These are phyloP conservation scores for Xylaria multiplex DNA, from an alignment of 2,329 filamentous ascomycete species.

Conservation along the genomic window DNA sequence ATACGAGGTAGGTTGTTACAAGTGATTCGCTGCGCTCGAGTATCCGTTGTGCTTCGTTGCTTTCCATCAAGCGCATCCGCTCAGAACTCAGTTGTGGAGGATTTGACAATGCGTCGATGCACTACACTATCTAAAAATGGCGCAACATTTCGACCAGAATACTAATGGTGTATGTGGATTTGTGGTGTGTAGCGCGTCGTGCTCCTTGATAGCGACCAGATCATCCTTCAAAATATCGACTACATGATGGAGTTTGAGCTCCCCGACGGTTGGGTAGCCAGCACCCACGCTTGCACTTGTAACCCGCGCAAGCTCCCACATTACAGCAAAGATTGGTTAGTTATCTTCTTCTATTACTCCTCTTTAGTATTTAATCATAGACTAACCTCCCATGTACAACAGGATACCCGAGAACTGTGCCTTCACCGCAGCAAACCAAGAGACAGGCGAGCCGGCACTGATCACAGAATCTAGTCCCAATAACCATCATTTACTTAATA, in stretches of 20 bases:
- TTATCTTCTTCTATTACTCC: not conserved
- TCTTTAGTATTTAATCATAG: not conserved
- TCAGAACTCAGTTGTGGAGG: slow-evolving; percentile 12
- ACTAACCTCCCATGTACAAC: slow-evolving; percentile 11
- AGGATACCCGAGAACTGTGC: slow-evolving; percentile 48
- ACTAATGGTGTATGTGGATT: slow-evolving; percentile 27
- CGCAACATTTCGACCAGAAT: not conserved
- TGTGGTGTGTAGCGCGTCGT: slow-evolving; percentile 44
- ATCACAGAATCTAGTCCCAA: slow-evolving; percentile 44
- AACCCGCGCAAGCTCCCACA: slow-evolving; percentile 48
- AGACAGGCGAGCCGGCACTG: slow-evolving; percentile 43
- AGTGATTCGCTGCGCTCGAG: slow-evolving; percentile 2
- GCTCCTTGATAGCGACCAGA: slow-evolving; percentile 49
- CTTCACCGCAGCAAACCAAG: slow-evolving; percentile 48
- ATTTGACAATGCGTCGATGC: slow-evolving; percentile 19
- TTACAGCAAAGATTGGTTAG: slow-evolving; percentile 49
- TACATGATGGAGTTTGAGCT: slow-evolving; percentile 49
- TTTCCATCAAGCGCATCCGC: slow-evolving; percentile 19
- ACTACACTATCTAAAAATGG: not conserved
- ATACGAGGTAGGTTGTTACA: slow-evolving; percentile 44
- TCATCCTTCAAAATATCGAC: slow-evolving; percentile 49
- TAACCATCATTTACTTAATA: slow-evolving; percentile 52
- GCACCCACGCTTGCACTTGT: slow-evolving; percentile 49
- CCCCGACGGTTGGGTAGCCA: slow-evolving; percentile 48
- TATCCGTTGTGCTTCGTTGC: slow-evolving; percentile 4